A percentile compares a stretch with the other conserved stretches of the same genome.
Conservation (phyloP, 495 filamentous ascomycete genomes). For the Hyaloscypha finlandica region DNA sequence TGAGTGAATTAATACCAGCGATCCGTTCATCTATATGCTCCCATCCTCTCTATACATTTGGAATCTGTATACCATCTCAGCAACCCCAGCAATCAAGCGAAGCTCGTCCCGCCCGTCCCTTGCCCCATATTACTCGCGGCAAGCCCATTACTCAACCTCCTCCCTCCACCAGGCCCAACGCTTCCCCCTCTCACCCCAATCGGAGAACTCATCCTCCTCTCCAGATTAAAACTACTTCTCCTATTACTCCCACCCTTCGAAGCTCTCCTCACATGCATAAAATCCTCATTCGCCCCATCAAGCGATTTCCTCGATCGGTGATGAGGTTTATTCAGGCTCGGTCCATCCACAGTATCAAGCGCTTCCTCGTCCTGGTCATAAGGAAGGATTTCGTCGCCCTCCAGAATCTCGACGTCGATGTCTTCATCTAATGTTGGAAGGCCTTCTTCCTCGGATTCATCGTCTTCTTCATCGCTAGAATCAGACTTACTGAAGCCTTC, state of each 20-base stretch:
- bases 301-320: background rate
- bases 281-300: slow-evolving; percentile 5
- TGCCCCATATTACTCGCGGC: slow-evolving; percentile 31
- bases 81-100: slow-evolving; percentile 16
- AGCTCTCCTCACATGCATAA: background rate
- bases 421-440: slow-evolving; percentile 31
- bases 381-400: slow-evolving; percentile 24
- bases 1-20: no score
- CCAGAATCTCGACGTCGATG: slow-evolving; percentile 33
- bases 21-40: background rate
- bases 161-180: slow-evolving; percentile 32
- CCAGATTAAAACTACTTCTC: slow-evolving; percentile 5
- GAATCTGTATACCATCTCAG: background rate
- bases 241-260: background rate
- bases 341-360: slow-evolving; percentile 25
- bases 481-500: slow-evolving; percentile 62
- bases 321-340: slow-evolving; percentile 5
- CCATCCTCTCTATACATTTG: background rate
- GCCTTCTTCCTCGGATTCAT: slow-evolving; percentile 36
- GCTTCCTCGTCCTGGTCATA: slow-evolving; percentile 33
- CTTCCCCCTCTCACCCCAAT: slow-evolving; percentile 26
- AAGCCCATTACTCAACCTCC: slow-evolving; percentile 34
- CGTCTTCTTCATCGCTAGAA: slow-evolving; percentile 38
- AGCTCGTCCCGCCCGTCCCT: slow-evolving; percentile 33
- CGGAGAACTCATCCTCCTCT: slow-evolving; percentile 31